A percentile compares a stretch with the other conserved stretches of the same genome.
phyloP scores from a whole-genome alignment of 257 asterid genomes.

The Euphrasia confusa region DNA sequence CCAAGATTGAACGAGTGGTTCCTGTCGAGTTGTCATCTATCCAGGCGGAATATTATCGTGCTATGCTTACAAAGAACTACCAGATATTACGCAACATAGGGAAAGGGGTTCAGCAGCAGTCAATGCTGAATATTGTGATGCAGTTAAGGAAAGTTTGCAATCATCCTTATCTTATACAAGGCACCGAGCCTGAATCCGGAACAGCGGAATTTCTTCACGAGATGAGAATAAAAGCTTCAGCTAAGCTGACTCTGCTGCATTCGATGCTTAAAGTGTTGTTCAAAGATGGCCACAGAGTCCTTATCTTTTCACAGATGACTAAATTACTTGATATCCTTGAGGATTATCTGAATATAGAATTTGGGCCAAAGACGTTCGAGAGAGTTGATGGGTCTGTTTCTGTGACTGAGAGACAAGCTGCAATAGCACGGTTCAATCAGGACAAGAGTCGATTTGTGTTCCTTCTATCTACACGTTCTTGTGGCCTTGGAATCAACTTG shows the following conservation, averaged over 20 bases:
- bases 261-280: conserved; percentile 84
- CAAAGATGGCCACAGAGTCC: conserved; percentile 90
- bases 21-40: conserved; percentile 95
- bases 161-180: conserved; percentile 96
- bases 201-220: conserved; percentile 88
- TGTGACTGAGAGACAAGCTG: conserved; percentile 82
- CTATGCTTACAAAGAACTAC: conserved; percentile 97
- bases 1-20: conserved; percentile 93
- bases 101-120: conserved; percentile 87
- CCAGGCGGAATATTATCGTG: conserved; percentile 98
- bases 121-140: conserved; percentile 97
- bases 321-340: conserved; percentile 92
- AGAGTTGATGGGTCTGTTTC: conserved; percentile 98
- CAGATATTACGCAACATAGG: conserved; percentile 90
- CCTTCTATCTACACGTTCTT: conserved; percentile 89
- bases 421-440: conserved; percentile 94
- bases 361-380: conserved; percentile 86
- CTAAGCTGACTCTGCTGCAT: conserved; percentile 86
- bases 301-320: conserved; percentile 95
- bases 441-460: conserved; percentile 89
- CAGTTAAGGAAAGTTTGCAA: conserved; percentile 96
- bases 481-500: conserved; percentile 99
- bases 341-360: conserved; percentile 84
- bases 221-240: conserved; percentile 98
- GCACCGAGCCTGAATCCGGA: conserved; percentile 95